Percentiles rank a stretch among this genome's conserved stretches.
phyloP scores from a whole-genome alignment of 495 filamentous ascomycete species.

The Talaromyces wortmannii region DNA sequence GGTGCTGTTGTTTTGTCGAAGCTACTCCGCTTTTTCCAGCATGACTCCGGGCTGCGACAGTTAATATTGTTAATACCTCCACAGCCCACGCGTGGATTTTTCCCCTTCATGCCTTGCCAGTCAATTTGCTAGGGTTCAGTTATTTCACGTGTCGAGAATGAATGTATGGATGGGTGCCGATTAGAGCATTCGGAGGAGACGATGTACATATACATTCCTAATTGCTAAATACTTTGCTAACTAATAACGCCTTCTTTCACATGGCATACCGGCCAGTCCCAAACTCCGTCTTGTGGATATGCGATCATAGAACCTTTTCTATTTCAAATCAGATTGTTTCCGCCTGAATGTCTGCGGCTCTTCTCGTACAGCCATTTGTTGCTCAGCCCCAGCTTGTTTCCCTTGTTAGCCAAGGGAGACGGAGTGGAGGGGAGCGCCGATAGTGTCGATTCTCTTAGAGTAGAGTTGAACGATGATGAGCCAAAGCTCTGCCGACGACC shows the following conservation, averaged over 20 bases:
- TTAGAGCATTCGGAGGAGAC: no score
- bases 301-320: not conserved
- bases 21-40: not conserved
- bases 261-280: not conserved
- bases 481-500: constrained; percentile 59
- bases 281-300: constrained; percentile 8
- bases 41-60: not conserved
- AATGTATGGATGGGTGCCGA: no score
- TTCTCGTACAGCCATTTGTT: constrained; percentile 93
- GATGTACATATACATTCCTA: no score
- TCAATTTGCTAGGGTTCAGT: no score
- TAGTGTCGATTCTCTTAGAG: constrained; percentile 43
- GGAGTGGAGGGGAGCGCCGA: constrained; percentile 47
- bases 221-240: not conserved
- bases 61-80: not conserved
- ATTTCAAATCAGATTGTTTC: constrained; percentile 27
- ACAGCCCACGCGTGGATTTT: no score
- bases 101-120: no score
- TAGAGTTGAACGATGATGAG: constrained; percentile 46
- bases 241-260: not conserved
- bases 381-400: constrained; percentile 66
- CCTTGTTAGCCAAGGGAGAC: constrained; percentile 54
- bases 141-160: no score
- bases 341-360: constrained; percentile 35
- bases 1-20: not conserved